Evolutionary conservation across 2,329 filamentous ascomycete species (phyloP).

Genomic region (Atkinsonella texensis): DNA sequence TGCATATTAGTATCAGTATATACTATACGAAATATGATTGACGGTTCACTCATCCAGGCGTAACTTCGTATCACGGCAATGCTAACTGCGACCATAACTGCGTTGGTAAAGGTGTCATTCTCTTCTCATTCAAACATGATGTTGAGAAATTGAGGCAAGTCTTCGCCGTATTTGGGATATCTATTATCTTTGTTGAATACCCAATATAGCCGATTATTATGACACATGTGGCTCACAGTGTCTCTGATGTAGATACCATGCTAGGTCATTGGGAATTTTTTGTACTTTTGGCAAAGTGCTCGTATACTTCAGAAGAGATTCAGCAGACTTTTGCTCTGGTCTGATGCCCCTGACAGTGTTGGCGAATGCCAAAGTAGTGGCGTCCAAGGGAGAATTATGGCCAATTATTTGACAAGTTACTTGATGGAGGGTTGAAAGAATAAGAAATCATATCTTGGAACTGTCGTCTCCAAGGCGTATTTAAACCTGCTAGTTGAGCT

Average conservation of each 20-base stretch:
- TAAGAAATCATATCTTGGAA: conserved; percentile 33
- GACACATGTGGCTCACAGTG: conserved; percentile 24
- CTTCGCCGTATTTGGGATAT: conserved; percentile 18
- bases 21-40: no score
- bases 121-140: conserved; percentile 13
- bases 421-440: conserved; percentile 33
- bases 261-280: conserved; percentile 13
- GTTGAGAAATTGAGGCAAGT: conserved; percentile 19
- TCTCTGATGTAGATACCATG: conserved; percentile 17
- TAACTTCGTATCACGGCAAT: conserved; percentile 18
- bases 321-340: conserved; percentile 9
- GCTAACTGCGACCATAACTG: conserved; percentile 19
- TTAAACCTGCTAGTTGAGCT: conserved; percentile 10
- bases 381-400: conserved; percentile 31
- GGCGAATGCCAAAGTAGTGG: conserved; percentile 18
- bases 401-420: conserved; percentile 31
- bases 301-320: conserved; percentile 16
- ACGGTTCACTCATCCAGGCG: not conserved
- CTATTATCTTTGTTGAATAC: conserved; percentile 15
- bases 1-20: not conserved
- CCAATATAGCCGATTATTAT: conserved; percentile 21
- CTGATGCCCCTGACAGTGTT: conserved; percentile 14
- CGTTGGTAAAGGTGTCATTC: conserved; percentile 15
- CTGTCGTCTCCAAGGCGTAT: conserved; percentile 23
- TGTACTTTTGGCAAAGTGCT: conserved; percentile 17